Evolutionary conservation across 352 stramenopile genomes (phyloP).

Genomic region (Lagenidium sp.): DNA sequence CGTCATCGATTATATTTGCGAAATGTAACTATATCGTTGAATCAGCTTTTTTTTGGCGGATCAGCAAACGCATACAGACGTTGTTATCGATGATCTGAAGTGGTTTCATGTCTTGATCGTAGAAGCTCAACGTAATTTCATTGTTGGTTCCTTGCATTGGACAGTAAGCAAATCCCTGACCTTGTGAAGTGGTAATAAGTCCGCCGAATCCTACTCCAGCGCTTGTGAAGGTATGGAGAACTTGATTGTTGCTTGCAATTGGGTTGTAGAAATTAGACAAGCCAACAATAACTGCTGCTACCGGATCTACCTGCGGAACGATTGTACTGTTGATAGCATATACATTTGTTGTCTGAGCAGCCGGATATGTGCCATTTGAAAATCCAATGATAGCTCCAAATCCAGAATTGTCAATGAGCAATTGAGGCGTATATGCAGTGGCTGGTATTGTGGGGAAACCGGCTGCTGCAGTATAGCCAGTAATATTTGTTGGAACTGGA

Average conservation of each 20-base stretch:
- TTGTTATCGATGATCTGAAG: conserved; percentile 2
- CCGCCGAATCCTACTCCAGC: conserved; percentile 4
- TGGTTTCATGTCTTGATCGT: conserved; percentile 3
- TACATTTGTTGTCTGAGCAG: conserved; percentile 1
- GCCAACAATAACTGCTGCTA: conserved; percentile 1
- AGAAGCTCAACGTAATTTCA: conserved; percentile 5
- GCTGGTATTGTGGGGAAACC: conserved; percentile 8
- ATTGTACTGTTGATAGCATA: conserved; percentile 5
- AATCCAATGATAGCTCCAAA: conserved; percentile 7
- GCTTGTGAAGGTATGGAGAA: conserved; percentile 5
- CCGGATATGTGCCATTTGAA: conserved; percentile 1
- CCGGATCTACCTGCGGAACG: conserved; percentile 3
- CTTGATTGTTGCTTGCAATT: conserved; percentile 3
- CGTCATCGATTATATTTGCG: conserved; percentile 2
- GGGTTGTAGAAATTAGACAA: conserved; percentile 4
- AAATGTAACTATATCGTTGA: conserved; percentile 1
- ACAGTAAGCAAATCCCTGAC: conserved; percentile 6
- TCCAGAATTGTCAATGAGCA: conserved; percentile 5
- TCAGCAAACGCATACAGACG: conserved; percentile 6
- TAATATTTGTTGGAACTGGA: no score
- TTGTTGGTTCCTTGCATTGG: conserved; percentile 8
- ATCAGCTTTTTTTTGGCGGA: conserved; percentile 2
- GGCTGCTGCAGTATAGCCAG: conserved; percentile 4
- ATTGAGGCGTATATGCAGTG: conserved; percentile 6
- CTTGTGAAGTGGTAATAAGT: conserved; percentile 6